phyloP scores from a whole-genome alignment of 345 rosid species.

The Eucalyptus pauciflora region DNA sequence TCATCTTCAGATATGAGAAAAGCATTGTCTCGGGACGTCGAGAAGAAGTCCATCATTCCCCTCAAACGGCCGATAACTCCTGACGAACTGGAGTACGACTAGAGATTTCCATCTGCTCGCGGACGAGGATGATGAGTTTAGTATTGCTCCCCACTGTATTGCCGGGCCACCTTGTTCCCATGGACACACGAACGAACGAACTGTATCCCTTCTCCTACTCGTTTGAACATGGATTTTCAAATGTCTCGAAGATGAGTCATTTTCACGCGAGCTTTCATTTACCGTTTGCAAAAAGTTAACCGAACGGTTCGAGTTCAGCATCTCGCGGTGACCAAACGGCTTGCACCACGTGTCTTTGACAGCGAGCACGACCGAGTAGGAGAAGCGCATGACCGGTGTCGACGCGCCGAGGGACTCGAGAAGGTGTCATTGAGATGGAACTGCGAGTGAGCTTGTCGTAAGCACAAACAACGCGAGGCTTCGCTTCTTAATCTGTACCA shows the following conservation, averaged over 20 bases:
- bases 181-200: not conserved
- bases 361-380: not conserved
- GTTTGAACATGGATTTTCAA: not conserved
- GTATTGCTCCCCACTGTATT: not conserved
- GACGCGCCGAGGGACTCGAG: not conserved
- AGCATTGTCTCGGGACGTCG: conserved; percentile 77
- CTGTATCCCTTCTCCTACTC: not conserved
- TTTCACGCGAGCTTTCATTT: not conserved
- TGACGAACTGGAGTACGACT: conserved; percentile 87
- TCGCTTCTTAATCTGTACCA: not conserved
- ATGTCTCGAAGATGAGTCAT: not conserved
- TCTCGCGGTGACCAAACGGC: not conserved
- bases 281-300: not conserved
- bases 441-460: not conserved
- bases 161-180: not conserved
- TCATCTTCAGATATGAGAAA: conserved; percentile 80
- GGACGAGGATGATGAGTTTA: not conserved
- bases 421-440: not conserved
- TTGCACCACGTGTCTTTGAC: not conserved
- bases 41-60: conserved; percentile 80
- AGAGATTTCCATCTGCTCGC: not conserved
- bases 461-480: not conserved
- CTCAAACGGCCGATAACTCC: conserved; percentile 85
- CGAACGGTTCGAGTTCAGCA: not conserved
- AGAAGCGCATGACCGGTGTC: not conserved